Conservation (phyloP, 1,284 basidiomycete species). For the Heterobasidion annosum region DNA sequence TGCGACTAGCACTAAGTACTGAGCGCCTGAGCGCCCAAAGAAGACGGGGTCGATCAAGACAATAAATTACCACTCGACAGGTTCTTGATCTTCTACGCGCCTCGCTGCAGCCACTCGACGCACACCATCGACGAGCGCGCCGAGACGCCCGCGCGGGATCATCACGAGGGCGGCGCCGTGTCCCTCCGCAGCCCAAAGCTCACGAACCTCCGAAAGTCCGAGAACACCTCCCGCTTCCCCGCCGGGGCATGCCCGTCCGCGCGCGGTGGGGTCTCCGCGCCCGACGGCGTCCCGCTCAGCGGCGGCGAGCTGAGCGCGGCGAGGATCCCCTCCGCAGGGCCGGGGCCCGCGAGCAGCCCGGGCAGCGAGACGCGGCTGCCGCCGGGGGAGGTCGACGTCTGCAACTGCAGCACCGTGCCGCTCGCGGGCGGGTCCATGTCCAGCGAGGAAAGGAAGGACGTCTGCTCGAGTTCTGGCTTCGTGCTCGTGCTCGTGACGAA, state of each 20-base stretch:
- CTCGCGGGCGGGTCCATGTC: conserved; percentile 82
- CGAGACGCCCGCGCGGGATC: neutral
- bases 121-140: too few relatives aligned
- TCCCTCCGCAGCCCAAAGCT: conserved; percentile 77
- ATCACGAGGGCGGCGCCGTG: conserved; percentile 28
- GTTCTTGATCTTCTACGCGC: too few relatives aligned
- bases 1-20: too few relatives aligned
- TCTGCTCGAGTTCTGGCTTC: conserved; percentile 75
- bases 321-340: conserved; percentile 42
- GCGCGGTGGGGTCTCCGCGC: conserved; percentile 24
- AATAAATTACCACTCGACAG: too few relatives aligned
- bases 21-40: too few relatives aligned
- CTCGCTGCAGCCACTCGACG: too few relatives aligned
- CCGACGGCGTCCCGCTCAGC: conserved; percentile 31
- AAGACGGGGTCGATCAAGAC: too few relatives aligned
- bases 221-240: conserved; percentile 70
- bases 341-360: conserved; percentile 18
- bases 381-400: conserved; percentile 46
- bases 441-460: conserved; percentile 84
- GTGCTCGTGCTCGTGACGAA: conserved; percentile 90
- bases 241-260: conserved; percentile 27
- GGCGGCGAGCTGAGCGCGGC: conserved; percentile 50
- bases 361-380: conserved; percentile 49
- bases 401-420: conserved; percentile 20
- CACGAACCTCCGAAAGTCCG: conserved; percentile 78